Evolutionary conservation across 192 early-diverging fungal species (phyloP), one percentile per base, ranked within the genome.

Genomic region (Entomortierella chlamydospora): DNA sequence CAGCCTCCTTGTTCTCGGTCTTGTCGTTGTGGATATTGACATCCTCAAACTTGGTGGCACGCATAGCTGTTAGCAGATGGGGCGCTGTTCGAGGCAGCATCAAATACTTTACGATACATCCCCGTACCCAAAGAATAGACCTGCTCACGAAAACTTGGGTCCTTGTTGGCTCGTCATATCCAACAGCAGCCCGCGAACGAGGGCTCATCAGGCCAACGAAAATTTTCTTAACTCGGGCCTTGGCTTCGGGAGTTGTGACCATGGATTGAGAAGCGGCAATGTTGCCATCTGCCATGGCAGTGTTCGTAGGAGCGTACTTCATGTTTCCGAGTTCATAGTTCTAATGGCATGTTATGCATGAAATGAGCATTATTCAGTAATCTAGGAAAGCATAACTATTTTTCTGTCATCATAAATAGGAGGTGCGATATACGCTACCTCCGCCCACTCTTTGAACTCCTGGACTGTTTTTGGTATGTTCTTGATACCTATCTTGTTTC

Each of bases 71-170:
- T 4, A 28, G 49, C 0, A 63, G 28, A 3, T 51, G 15, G 0
- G 61, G 61, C 0, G 33, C 49, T 8, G 45, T 52, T 17, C 47
- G 12, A 13, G 61, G 61, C 47, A 63, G 17, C 45, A 52, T 49
- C 18, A 63, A 39, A 22, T 63, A 51, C 20, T 52, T 49, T 26
- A 63, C 50, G 31, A 63, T 51, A 20, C 61, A 63, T 13, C 50
- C 33, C 0, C 61, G 61, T 1, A 63, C 22, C 61, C 45, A 49
- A 34, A 63, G 47, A n/a, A 63, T 49, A 18, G 41, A 45, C 20
- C 29, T 12, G 43, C n/a, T 29, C 7, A 43, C 10, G 31, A 41
- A 47, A 13, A 49, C 43, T 22, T 17, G 17, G 6, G 13, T 13
- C 26, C 22, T 50, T 23, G 47, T 15, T 0, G 61, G 61, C 13